phyloP scores from a whole-genome alignment of 768 basidiomycete species.

The Phaeotremella fagi region DNA sequence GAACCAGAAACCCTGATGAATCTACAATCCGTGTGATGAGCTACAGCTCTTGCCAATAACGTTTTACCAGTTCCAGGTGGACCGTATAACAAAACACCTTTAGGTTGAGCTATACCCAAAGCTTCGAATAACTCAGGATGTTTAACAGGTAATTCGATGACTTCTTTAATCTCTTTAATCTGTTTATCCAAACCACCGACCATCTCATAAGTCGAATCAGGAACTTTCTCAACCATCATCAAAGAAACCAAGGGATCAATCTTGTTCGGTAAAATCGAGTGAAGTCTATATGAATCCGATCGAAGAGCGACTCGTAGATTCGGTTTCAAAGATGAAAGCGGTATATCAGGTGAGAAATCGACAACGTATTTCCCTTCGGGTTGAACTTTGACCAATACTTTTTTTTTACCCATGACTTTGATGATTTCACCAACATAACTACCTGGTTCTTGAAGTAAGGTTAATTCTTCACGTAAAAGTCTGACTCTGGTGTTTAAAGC shows the following conservation, averaged over 20 bases:
- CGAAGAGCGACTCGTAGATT: slow-evolving; percentile 90
- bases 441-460: slow-evolving; percentile 87
- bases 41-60: slow-evolving; percentile 86
- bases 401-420: slow-evolving; percentile 99
- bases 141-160: slow-evolving; percentile 95
- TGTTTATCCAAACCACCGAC: slow-evolving; percentile 97
- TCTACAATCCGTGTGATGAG: slow-evolving; percentile 95
- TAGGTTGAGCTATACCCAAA: slow-evolving; percentile 93
- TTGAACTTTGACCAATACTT: slow-evolving; percentile 95
- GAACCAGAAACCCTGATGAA: slow-evolving; percentile 93
- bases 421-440: slow-evolving; percentile 97
- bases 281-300: slow-evolving; percentile 91
- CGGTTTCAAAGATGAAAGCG: slow-evolving; percentile 70
- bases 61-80: slow-evolving; percentile 98
- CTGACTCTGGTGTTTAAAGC: slow-evolving; percentile 92
- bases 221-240: slow-evolving; percentile 99
- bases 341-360: slow-evolving; percentile 83
- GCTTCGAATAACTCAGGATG: slow-evolving; percentile 96
- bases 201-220: slow-evolving; percentile 99
- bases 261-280: slow-evolving; percentile 95
- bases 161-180: slow-evolving; percentile 98
- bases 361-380: slow-evolving; percentile 99
- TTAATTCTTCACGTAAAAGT: slow-evolving; percentile 83
- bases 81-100: slow-evolving; percentile 91
- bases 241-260: slow-evolving; percentile 96